Evolutionary conservation across 2,329 filamentous ascomycete genomes (phyloP), one percentile per base, ranked within the genome.

Genomic region (Colletotrichum sp.): DNA sequence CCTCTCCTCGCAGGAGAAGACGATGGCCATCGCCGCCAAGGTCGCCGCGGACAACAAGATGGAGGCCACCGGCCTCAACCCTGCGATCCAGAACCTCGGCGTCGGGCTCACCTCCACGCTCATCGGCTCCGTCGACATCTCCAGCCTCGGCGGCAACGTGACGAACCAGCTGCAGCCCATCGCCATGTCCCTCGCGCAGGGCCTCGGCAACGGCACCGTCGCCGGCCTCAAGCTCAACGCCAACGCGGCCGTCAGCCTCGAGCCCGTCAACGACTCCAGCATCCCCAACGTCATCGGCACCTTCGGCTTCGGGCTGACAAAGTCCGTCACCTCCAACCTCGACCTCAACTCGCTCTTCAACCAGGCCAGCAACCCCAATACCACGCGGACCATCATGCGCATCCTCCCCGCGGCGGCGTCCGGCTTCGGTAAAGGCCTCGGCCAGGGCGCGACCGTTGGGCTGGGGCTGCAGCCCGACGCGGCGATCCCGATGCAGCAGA

Each of bases 1-100:
- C 49, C 69, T 82, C 28, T 76, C 78, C 3, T 64, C 80, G 2
- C 62, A 73, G 6, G 69, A 70, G 3, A 69, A 62, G 30, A 74
- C 77, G 24, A 79, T 75, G 39, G 21, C 66, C 7, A 44, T 77
- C 7, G 79, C 77, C 3, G 75, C 78, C 18, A 78, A 77, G 69
- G 80, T 81, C 5, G 80, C 80, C 2, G 69, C 79, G 18, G 79
- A 81, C 24, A 84, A 83, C 76, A 78, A 78, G n/a, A 80, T 82
- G 79, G 65, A 80, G 12, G 79, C 78, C 13, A 80, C 79, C 10
- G 81, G 82, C 18, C 76, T 84, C 24, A 83, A 83, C 70, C 80
- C 81, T 0, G 75, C 79, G 4, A 77, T 84, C 62, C 79, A 83
- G 68, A 83, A 81, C 64, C 77, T 81, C 8, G 81, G 80, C 49